Conservation (phyloP, 2,329 filamentous ascomycete genomes). For the Tolypocladium pustulatum region DNA sequence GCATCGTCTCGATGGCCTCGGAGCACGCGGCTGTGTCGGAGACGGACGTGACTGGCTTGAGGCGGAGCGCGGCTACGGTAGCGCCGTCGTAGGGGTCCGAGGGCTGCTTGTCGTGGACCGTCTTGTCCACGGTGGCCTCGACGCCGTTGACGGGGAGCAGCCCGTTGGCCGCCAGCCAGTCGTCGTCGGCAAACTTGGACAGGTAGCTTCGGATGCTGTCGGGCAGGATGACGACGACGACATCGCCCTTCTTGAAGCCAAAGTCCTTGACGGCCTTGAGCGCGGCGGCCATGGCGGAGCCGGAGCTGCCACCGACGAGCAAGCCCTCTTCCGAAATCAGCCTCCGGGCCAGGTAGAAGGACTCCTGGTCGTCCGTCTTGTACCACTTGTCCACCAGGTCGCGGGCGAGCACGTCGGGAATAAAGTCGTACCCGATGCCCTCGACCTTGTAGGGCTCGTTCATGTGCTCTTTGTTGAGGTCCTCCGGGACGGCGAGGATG, state of each 20-base stretch:
- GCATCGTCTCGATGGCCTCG: constrained; percentile 94
- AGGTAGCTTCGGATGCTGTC: constrained; percentile 97
- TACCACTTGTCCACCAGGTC: constrained; percentile 85
- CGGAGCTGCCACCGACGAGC: constrained; percentile 85
- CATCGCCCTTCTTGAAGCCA: constrained; percentile 69
- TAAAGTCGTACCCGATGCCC: constrained; percentile 97
- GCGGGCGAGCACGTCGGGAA: constrained; percentile 84
- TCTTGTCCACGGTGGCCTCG: constrained; percentile 34
- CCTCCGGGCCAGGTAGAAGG: constrained; percentile 80
- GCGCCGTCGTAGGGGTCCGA: constrained; percentile 65
- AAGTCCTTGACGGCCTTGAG: constrained; percentile 68
- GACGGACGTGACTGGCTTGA: constrained; percentile 91
- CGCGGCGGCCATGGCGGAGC: constrained; percentile 79
- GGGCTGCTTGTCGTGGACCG: constrained; percentile 25
- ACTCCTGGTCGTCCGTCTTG: constrained; percentile 90
- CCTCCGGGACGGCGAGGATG: constrained; percentile 73
- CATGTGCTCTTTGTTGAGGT: constrained; percentile 66
- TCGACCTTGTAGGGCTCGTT: constrained; percentile 95
- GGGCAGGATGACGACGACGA: constrained; percentile 82
- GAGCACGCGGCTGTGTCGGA: constrained; percentile 60
- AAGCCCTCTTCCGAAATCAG: constrained; percentile 92
- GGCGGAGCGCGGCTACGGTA: constrained; percentile 70
- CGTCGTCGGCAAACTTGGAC: constrained; percentile 96
- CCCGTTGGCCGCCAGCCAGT: constrained; percentile 96
- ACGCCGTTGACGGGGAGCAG: constrained; percentile 56